A percentile compares a stretch with the other conserved stretches of the same genome.
Evolutionary conservation across 2,329 filamentous ascomycete genomes (phyloP).

Genomic region (Alternaria conjuncta): DNA sequence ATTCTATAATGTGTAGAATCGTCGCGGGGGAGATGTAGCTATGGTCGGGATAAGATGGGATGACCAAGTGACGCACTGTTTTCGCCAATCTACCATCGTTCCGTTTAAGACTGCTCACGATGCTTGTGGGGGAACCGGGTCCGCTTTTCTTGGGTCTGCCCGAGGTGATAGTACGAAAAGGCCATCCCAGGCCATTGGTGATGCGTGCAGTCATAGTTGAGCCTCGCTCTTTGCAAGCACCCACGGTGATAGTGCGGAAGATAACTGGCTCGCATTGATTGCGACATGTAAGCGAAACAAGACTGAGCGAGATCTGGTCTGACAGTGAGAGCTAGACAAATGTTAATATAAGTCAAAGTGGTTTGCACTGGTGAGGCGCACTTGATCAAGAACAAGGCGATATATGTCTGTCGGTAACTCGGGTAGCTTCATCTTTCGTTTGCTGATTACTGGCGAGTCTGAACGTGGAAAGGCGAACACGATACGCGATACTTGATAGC

Average conservation of each 20-base stretch:
- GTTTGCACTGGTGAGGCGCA: neutral
- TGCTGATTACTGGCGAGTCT: neutral
- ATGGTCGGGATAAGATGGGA: neutral
- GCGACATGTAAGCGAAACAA: neutral
- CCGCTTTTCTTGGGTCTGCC: neutral
- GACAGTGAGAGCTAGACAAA: neutral
- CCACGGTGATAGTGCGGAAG: neutral
- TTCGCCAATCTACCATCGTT: neutral
- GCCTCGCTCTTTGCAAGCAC: neutral
- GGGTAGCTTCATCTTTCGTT: neutral
- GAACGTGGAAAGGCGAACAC: neutral
- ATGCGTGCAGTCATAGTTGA: neutral
- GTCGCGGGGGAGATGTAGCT: neutral
- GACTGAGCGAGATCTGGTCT: neutral
- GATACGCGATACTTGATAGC: neutral
- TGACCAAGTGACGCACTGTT: neutral
- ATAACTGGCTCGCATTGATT: neutral
- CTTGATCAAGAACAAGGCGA: neutral
- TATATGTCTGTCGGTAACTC: neutral
- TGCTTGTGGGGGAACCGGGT: neutral
- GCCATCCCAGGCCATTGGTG: neutral
- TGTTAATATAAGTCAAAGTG: neutral
- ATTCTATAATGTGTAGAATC: neutral
- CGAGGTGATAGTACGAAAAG: neutral
- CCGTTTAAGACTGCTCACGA: neutral